Base-by-base conservation (phyloP, 768 basidiomycete species). In the Trametes coccinea region DNA sequence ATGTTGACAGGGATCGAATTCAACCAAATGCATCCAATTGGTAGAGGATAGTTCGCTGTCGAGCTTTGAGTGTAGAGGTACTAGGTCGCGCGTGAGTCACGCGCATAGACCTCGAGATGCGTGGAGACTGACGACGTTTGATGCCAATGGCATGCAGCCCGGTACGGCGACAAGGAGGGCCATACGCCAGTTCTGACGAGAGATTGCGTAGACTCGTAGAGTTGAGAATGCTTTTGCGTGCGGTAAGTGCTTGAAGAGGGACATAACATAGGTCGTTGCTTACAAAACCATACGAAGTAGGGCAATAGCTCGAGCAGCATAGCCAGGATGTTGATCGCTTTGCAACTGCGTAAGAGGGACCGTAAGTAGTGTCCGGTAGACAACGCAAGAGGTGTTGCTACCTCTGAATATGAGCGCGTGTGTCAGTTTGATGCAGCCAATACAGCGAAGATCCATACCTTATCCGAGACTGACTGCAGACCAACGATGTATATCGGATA, bases 181-280 rank as follows among this genome's bases (percentile, higher is more conserved):
- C 5, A 46, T 33, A 2, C n/a, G 44, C 61, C 55, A 57, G 45
- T 13, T 27, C 6, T 51, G 55, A 14, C 40, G 50, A 3, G 29
- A 16, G 43, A 62, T 57, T 2, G 61, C 61, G 22, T 45, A 62
- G 2, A 62, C 51, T 2, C 61, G 61, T 7, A 62, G 16, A 0
- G 22, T 27, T 3, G 61, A 62, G 44, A 62, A 62, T 29, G 56
- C 61, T 62, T 22, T 4, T 5, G n/a, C 3, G 8, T 5, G 41
- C 16, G 27, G 27, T 47, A 5, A 29, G 46, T n/a, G 5, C 22
- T 8, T 6, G 6, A 27, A 29, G 17, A 29, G 16, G 2, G 46
- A 37, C 34, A 51, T 9, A 9, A 14, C 11, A 7, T 9, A 37
- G 29, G 11, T 34, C 59, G 33, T 17, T 46, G 1, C 22, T 22